These are phyloP conservation scores for Aspergillus pseudoglaucus DNA, from an alignment of 2,329 filamentous ascomycete species.

Conservation along the genomic window DNA sequence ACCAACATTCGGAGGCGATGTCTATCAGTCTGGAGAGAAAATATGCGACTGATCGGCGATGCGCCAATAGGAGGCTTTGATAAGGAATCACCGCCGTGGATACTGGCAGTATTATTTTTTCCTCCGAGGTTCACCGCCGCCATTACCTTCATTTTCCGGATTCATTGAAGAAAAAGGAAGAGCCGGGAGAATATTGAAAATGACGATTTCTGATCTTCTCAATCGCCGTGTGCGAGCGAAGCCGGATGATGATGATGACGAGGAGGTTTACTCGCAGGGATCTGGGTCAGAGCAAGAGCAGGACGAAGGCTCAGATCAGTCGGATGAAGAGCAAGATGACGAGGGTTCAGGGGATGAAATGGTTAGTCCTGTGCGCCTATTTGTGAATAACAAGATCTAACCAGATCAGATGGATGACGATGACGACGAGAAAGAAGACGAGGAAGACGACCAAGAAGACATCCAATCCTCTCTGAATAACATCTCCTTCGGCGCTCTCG, in stretches of 20 bases:
- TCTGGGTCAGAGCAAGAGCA: constrained; percentile 11
- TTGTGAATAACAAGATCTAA: background rate
- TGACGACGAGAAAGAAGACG: constrained; percentile 28
- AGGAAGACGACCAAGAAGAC: constrained; percentile 30
- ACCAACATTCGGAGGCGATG: background rate
- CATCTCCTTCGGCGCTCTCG: constrained; percentile 85
- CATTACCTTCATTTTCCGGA: background rate
- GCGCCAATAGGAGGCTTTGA: constrained; percentile 15
- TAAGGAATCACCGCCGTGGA: constrained; percentile 14
- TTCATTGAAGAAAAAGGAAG: background rate
- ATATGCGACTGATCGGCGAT: constrained; percentile 4
- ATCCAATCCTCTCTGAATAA: constrained; percentile 42
- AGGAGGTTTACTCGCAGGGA: constrained; percentile 29
- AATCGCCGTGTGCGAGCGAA: constrained; percentile 38
- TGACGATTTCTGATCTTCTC: constrained; percentile 33
- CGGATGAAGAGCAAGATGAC: constrained; percentile 7
- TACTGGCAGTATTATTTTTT: constrained; percentile 23
- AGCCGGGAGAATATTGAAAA: constrained; percentile 7
- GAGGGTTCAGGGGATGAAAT: constrained; percentile 22
- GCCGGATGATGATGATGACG: constrained; percentile 32
- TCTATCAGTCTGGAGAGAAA: background rate
- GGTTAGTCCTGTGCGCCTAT: background rate
- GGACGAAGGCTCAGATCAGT: constrained; percentile 9
- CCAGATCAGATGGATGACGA: constrained; percentile 9
- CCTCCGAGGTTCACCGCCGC: constrained; percentile 5